A percentile compares a stretch with the other conserved stretches of the same genome.
phyloP scores from a whole-genome alignment of 2,329 filamentous ascomycete species.

The Trichoderma atrobrunneum region DNA sequence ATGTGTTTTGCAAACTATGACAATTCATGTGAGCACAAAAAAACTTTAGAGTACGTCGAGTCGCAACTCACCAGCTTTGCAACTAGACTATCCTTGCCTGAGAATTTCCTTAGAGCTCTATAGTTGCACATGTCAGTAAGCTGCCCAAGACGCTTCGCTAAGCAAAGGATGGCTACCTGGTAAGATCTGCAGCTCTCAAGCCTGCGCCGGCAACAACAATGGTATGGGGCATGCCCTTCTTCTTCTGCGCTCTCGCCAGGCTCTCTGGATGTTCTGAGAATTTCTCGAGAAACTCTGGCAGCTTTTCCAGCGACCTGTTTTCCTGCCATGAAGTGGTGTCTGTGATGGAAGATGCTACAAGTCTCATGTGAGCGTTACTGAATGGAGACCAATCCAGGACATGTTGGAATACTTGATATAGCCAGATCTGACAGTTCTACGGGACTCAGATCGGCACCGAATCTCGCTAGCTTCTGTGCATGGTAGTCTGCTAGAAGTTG shows the following conservation, averaged over 20 bases:
- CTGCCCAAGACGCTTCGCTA: not conserved
- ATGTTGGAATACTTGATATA: slow-evolving; percentile 64
- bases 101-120: slow-evolving; percentile 72
- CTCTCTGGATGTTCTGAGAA: slow-evolving; percentile 57
- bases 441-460: slow-evolving; percentile 74
- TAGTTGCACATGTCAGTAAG: slow-evolving; percentile 16
- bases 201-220: slow-evolving; percentile 84
- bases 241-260: slow-evolving; percentile 63
- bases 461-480: slow-evolving; percentile 72
- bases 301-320: slow-evolving; percentile 64
- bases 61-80: slow-evolving; percentile 66
- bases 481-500: slow-evolving; percentile 82
- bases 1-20: slow-evolving; percentile 89
- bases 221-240: slow-evolving; percentile 76
- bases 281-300: slow-evolving; percentile 75
- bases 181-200: slow-evolving; percentile 79
- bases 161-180: slow-evolving; percentile 51
- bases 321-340: slow-evolving; percentile 76
- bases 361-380: slow-evolving; percentile 12
- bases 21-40: not conserved
- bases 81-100: slow-evolving; percentile 72
- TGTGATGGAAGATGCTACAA: slow-evolving; percentile 65
- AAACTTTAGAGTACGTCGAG: not conserved
- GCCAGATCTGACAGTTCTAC: slow-evolving; percentile 83
- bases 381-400: not conserved